Evolutionary conservation across 1,284 basidiomycete genomes (phyloP).

Genomic region (Trichosporon faecale): DNA sequence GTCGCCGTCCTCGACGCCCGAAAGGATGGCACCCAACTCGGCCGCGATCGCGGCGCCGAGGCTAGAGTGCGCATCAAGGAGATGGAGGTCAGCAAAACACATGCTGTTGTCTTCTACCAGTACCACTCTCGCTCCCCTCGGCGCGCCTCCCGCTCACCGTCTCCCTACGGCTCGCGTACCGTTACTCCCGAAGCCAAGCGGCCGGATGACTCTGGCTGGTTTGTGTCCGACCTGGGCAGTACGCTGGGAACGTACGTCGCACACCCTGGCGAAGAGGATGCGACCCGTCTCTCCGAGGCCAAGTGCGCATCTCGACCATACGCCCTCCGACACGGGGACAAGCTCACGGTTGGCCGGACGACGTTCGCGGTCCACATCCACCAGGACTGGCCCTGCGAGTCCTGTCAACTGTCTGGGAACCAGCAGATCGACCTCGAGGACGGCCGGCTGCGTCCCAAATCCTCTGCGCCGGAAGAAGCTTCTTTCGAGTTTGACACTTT

Average conservation of each 20-base stretch:
- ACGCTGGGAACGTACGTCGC: conserved; percentile 49
- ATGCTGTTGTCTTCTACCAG: conserved; percentile 38
- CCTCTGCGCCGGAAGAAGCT: background rate
- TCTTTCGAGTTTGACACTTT: background rate
- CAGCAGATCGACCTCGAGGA: conserved; percentile 42
- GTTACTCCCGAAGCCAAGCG: background rate
- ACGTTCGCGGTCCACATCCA: conserved; percentile 46
- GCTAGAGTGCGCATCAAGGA: conserved; percentile 45
- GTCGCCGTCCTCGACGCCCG: conserved; percentile 48
- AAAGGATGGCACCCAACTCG: conserved; percentile 43
- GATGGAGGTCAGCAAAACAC: conserved; percentile 51
- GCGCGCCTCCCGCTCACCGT: background rate
- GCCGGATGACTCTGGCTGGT: conserved; percentile 36
- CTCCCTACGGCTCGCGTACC: background rate
- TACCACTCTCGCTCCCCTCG: conserved; percentile 22
- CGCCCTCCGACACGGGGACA: conserved; percentile 34
- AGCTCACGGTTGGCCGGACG: conserved; percentile 40
- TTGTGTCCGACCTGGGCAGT: conserved; percentile 48
- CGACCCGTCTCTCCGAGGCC: conserved; percentile 29
- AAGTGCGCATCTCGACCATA: conserved; percentile 40
- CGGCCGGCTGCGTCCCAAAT: conserved; percentile 15
- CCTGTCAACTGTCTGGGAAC: conserved; percentile 35
- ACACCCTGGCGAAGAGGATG: conserved; percentile 19
- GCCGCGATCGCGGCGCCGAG: conserved; percentile 41
- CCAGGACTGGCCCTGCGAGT: conserved; percentile 46